Base-by-base conservation (phyloP, 345 rosid genomes). In the Turritis glabra region DNA sequence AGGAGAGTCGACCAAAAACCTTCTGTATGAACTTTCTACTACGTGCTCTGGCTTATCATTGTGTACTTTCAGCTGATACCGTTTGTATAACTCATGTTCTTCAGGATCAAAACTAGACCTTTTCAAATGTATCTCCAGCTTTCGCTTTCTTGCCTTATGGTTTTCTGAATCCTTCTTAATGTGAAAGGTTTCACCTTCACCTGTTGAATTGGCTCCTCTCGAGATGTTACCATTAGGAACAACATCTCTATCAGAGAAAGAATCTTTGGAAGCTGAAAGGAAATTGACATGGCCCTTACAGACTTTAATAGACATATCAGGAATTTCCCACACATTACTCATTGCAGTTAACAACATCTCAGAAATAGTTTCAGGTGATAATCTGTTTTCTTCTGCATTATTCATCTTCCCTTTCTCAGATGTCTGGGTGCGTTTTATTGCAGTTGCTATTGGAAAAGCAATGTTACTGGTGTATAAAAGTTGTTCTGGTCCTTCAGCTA, bases 1-100 rank as follows among this genome's bases (percentile, higher is more conserved):
- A 64, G 99, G 99, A 30, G 96, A 80, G 62, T 95, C 94, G 10
- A 95, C 99, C 77, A 95, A 82, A 83, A 92, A 92, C 46, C 81
- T 81, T 81, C 59, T 82, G 82, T 89, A 95, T 9, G 88, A 81
- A 72, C 71, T 74, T 75, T 89, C 98, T 15, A 80, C 75, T 51
- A 95, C 84, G 27, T 52, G 74, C 40, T 68, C 86, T 0, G 93
- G 96, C 18, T 69, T 32, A 77, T 95, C 98, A 41, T 86, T 82
- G 77, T 95, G 99, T 77, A 95, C 94, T 77, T 82, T 85, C 50
- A 90, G 76, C 88, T 95, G 99, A 80, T 95, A 95, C 69, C 75
- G 80, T 82, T 79, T 86, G 77, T 90, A 95, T 83, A 95, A 77
- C 65, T 72, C 87, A 81, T 81, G 94, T 81, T 95, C 99, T 80